These are phyloP conservation scores for Arthrobotrys conoides DNA, from an alignment of 2,329 filamentous ascomycete genomes.

Conservation along the genomic window DNA sequence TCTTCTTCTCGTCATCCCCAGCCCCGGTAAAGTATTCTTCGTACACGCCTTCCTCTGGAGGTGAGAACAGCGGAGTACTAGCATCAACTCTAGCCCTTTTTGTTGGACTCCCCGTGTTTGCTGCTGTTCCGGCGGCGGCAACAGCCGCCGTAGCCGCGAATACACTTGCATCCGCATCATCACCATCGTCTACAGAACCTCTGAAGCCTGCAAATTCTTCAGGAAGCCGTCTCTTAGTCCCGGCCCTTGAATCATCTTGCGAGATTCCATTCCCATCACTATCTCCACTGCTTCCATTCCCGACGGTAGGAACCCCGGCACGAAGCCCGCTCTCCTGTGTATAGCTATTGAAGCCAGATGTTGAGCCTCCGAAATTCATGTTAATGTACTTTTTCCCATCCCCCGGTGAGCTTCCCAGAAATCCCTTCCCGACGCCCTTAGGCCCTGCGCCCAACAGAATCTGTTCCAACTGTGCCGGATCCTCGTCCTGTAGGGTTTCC, in stretches of 20 bases:
- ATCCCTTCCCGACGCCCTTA: slow-evolving; percentile 36
- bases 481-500: slow-evolving; percentile 42
- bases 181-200: slow-evolving; percentile 43
- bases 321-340: slow-evolving; percentile 35
- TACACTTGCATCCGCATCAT: slow-evolving; percentile 51
- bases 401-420: slow-evolving; percentile 11
- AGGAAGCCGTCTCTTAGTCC: slow-evolving; percentile 57
- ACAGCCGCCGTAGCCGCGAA: slow-evolving; percentile 55
- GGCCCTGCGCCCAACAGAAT: slow-evolving; percentile 33
- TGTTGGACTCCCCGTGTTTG: slow-evolving; percentile 31
- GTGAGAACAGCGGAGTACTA: slow-evolving; percentile 47
- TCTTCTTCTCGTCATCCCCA: slow-evolving; percentile 38
- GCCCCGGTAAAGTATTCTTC: slow-evolving; percentile 48
- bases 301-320: slow-evolving; percentile 21
- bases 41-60: slow-evolving; percentile 45
- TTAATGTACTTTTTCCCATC: slow-evolving; percentile 49
- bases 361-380: slow-evolving; percentile 47
- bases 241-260: slow-evolving; percentile 38
- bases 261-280: slow-evolving; percentile 36
- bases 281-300: slow-evolving; percentile 8
- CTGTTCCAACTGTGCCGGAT: slow-evolving; percentile 32
- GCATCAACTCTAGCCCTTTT: slow-evolving; percentile 51
- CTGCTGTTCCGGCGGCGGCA: slow-evolving; percentile 40
- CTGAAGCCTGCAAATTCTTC: slow-evolving; percentile 57
- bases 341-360: slow-evolving; percentile 29